Percentiles rank a stretch among this genome's conserved stretches.
Evolutionary conservation across 805 yeast species (phyloP).

Genomic region (Saturnispora diversa): DNA sequence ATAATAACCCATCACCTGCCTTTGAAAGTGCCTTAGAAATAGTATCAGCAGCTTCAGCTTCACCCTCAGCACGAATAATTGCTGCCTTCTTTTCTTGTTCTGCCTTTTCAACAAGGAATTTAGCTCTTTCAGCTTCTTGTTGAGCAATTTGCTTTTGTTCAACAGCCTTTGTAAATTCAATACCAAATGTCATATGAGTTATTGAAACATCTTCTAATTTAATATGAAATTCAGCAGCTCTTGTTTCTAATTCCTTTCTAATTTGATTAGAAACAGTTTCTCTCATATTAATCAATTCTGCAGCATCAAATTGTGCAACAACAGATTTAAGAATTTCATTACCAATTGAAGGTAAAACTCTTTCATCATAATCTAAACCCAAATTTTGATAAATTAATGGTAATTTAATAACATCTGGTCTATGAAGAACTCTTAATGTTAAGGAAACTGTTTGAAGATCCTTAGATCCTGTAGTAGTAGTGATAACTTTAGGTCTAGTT

Average conservation of each 20-base stretch:
- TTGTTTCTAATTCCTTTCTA: conserved; percentile 70
- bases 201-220: conserved; percentile 93
- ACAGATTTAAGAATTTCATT: conserved; percentile 95
- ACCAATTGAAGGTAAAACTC: conserved; percentile 95
- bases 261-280: conserved; percentile 88
- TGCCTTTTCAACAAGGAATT: conserved; percentile 86
- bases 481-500: conserved; percentile 89
- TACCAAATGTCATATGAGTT: conserved; percentile 95
- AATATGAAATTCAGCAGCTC: conserved; percentile 86
- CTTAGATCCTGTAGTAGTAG: conserved; percentile 93
- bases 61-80: conserved; percentile 97
- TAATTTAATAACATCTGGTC: conserved; percentile 80
- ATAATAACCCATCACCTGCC: conserved; percentile 91
- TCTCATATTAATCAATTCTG: conserved; percentile 94
- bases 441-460: conserved; percentile 93
- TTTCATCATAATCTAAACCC: conserved; percentile 93
- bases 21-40: conserved; percentile 87
- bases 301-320: conserved; percentile 98
- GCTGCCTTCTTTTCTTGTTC: conserved; percentile 95
- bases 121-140: conserved; percentile 97
- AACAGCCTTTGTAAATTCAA: conserved; percentile 95
- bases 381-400: conserved; percentile 85
- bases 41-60: conserved; percentile 95
- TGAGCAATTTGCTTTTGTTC: conserved; percentile 99
- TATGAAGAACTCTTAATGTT: conserved; percentile 85